Evolutionary conservation across 2,329 filamentous ascomycete genomes (phyloP), one percentile per base, ranked within the genome.

Genomic region (Penicillium vulpinum): DNA sequence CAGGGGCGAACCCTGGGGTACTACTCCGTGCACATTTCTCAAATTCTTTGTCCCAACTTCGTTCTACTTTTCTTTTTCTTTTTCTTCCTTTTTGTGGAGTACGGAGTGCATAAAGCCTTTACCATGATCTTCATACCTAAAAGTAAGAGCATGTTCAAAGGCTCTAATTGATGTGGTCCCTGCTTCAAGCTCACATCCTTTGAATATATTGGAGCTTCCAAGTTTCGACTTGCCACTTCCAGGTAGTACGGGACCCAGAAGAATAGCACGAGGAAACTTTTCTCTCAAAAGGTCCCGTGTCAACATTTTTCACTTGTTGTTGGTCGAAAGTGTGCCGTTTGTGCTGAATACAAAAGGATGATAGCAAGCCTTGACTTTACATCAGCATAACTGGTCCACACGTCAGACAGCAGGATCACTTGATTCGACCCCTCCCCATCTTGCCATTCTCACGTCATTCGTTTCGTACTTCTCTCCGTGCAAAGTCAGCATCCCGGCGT

Each of bases 1-100:
- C 51, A 54, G 47, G 50, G 50, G 50, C 44, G 44, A 46, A 51
- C 49, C 49, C 49, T 28, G 49, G 49, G 49, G 49, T 51, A 35
- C 26, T 31, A 39, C n/a, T n/a, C n/a, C n/a, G n/a, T n/a, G n/a
- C n/a, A n/a, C 38, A 51, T 51, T 51, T 18, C 36, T 46, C 51
- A 49, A 16, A 11, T 48, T 49, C 26, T 46, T 49, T 49, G 44
- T 49, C 35, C 26, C 18, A n/a, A 54, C 43, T 22, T 40, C 26
- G n/a, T n/a, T 18, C 24, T 8, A 13, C n/a, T 15, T 24, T 29
- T 36, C 26, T 18, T 9, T 22, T 9, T 9, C 33, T 54, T 40
- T 29, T 7, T 24, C 15, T 33, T 39, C 9, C n/a, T 35, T 53
- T 21, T 40, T 36, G 11, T 22, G 13, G 35, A 24, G 13, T 40